phyloP scores from a whole-genome alignment of 163 green algal genomes.

The Trebouxia gelatinosa region DNA sequence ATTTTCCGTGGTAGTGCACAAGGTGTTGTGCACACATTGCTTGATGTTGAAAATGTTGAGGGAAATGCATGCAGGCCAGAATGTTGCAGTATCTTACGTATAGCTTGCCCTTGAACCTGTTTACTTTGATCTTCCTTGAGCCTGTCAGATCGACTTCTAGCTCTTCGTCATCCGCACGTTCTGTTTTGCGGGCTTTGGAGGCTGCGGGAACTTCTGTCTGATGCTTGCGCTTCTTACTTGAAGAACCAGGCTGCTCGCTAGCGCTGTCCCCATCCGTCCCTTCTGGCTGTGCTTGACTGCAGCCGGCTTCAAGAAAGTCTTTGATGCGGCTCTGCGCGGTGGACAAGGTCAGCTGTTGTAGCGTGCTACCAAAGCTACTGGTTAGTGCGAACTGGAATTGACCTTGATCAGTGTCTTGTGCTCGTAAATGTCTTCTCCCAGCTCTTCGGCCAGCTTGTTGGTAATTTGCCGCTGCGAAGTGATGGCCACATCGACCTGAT shows the following conservation, averaged over 20 bases:
- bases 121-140: not conserved
- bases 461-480: slow-evolving; percentile 1
- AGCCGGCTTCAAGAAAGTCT: not conserved
- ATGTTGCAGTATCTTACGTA: no score
- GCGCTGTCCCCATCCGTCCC: no score
- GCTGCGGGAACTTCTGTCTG: not conserved
- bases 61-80: no score
- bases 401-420: slow-evolving; percentile 23
- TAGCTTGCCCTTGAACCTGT: slow-evolving; percentile 37
- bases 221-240: slow-evolving; percentile 1
- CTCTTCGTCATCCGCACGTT: not conserved
- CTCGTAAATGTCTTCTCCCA: slow-evolving; percentile 5
- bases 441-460: slow-evolving; percentile 7
- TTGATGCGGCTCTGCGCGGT: not conserved
- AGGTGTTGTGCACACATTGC: no score
- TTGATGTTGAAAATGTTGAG: no score
- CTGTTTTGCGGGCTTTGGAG: not conserved
- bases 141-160: not conserved
- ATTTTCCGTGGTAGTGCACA: no score
- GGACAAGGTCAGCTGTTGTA: not conserved
- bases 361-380: not conserved
- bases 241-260: no score
- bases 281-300: not conserved
- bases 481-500: slow-evolving; percentile 1
- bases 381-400: not conserved